Percentiles rank a stretch among this genome's conserved stretches.
phyloP scores from a whole-genome alignment of 805 yeast species.

The Dipodascopsis uninucleata region DNA sequence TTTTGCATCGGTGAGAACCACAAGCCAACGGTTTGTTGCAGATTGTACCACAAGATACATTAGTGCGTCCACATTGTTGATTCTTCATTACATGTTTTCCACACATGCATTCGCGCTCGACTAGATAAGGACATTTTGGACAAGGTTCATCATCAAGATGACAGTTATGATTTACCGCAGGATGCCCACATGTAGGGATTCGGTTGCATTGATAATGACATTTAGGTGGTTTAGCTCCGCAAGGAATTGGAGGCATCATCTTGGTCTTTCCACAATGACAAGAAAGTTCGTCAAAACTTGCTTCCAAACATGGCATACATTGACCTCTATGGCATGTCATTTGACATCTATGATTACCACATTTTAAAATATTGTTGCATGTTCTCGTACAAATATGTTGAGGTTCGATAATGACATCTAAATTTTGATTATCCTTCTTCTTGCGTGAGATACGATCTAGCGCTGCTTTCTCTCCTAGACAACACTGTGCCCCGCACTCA shows the following conservation, averaged over 20 bases:
- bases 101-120: conserved; percentile 59
- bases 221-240: conserved; percentile 34
- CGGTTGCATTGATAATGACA: conserved; percentile 32
- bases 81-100: conserved; percentile 55
- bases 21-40: conserved; percentile 52
- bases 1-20: conserved; percentile 52
- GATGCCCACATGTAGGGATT: conserved; percentile 34
- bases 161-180: conserved; percentile 55
- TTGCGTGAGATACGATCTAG: conserved; percentile 38
- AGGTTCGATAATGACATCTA: conserved; percentile 33
- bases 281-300: conserved; percentile 32
- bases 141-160: conserved; percentile 64
- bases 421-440: conserved; percentile 36
- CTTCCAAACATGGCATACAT: conserved; percentile 35
- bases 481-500: conserved; percentile 65
- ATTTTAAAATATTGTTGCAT: conserved; percentile 32
- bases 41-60: conserved; percentile 62
- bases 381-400: conserved; percentile 33
- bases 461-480: conserved; percentile 63
- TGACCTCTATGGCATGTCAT: conserved; percentile 35
- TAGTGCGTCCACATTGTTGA: conserved; percentile 63
- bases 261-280: conserved; percentile 36
- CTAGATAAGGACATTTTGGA: conserved; percentile 70
- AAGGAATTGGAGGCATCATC: conserved; percentile 35
- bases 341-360: conserved; percentile 34